Evolutionary conservation across 208 protist species (phyloP), one percentile per base, ranked within the genome.

Genomic region (Trypanosoma boissoni): DNA sequence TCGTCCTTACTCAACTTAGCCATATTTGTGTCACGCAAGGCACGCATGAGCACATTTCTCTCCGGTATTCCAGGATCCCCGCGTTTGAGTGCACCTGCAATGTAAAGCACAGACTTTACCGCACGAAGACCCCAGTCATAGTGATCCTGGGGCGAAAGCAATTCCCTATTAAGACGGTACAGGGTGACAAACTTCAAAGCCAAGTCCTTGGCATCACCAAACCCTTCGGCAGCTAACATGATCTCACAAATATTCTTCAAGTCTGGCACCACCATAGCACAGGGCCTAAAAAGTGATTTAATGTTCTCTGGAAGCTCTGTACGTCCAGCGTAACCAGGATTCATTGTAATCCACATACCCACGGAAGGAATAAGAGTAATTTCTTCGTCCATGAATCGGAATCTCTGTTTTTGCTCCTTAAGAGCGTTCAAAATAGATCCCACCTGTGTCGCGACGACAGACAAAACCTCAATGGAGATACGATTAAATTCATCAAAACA

Each of bases 41-140:
- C 97, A 57, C 97, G 86, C 97, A 99, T 98, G 55, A 99, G 84
- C 36, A 99, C 95, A 61, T 94, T 96, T 32, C 97, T 89, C 84
- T 99, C 97, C 0, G 91, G 84, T 27, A 97, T 72, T 29, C 95
- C 88, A 9, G 95, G 95, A 59, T 99, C 96, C 37, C 91, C 94
- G 64, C 96, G 92, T 76, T 98, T 98, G 27, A 99, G 79, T 14
- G 87, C 86, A 69, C 98, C 98, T 55, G 97, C 98, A 70, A 98
- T 97, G 68, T 96, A 96, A 27, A 99, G 76, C 60, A 99, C 97
- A 32, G 97, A 97, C 72, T 99, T 99, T n/a, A 99, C 97, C 3
- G 98, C 98, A 64, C 98, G 93, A 43, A 99, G 83, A 75, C 98
- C 98, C 98, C 98, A 99, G 82, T 99, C 98, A 78, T 99, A 99